Conservation (phyloP, 2,329 filamentous ascomycete species). For the Aspergillus terreus region DNA sequence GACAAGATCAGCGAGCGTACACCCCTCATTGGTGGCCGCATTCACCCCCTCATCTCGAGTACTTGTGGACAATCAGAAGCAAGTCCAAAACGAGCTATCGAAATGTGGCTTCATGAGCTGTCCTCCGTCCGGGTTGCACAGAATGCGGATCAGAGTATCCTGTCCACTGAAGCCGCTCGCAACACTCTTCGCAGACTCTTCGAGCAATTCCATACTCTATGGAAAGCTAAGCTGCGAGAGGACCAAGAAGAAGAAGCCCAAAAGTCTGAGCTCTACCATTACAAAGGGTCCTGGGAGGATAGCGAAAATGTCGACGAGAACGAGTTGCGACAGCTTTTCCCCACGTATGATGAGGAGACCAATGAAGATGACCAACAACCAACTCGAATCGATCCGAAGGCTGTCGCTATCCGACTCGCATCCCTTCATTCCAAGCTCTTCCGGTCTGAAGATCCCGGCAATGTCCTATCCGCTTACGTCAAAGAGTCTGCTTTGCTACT, state of each 20-base stretch:
- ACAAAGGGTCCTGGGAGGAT: constrained; percentile 72
- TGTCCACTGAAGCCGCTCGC: constrained; percentile 43
- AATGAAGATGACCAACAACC: constrained; percentile 32
- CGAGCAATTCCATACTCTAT: constrained; percentile 70
- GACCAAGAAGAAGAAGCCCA: constrained; percentile 73
- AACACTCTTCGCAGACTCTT: constrained; percentile 63
- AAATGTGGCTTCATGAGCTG: constrained; percentile 36
- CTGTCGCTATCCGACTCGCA: constrained; percentile 60
- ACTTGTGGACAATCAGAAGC: constrained; percentile 2
- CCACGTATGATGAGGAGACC: constrained; percentile 62
- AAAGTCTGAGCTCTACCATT: constrained; percentile 76
- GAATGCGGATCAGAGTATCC: constrained; percentile 31
- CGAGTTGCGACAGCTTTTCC: constrained; percentile 78
- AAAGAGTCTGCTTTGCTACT: constrained; percentile 32
- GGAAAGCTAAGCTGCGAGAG: constrained; percentile 70
- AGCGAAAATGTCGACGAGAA: constrained; percentile 70
- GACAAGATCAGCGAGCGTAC: constrained; percentile 32
- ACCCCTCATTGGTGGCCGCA: constrained; percentile 35
- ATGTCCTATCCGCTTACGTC: constrained; percentile 31
- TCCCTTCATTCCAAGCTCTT: constrained; percentile 54
- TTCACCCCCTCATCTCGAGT: constrained; percentile 18
- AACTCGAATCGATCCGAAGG: constrained; percentile 43
- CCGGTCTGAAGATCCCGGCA: constrained; percentile 23
- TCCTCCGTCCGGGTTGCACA: constrained; percentile 32
- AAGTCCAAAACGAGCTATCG: constrained; percentile 25